These are phyloP conservation scores for Xylaria venustula DNA, from an alignment of 495 filamentous ascomycete species.

Conservation along the genomic window DNA sequence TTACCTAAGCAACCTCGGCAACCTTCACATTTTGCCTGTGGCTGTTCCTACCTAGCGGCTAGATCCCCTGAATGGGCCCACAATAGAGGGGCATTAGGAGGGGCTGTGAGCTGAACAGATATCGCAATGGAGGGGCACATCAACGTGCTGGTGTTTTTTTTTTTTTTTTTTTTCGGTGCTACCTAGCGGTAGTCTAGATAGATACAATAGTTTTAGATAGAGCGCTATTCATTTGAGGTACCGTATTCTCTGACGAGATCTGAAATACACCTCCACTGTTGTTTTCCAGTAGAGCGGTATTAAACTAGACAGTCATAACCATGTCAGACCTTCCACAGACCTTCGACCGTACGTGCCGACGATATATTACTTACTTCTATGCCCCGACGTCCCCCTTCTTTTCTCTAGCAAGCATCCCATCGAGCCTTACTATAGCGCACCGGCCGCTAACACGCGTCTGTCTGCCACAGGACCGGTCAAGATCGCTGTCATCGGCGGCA, in stretches of 20 bases:
- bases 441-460: conserved; percentile 8
- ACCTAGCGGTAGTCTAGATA: background rate
- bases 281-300: conserved; percentile 29
- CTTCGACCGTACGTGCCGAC: conserved; percentile 48
- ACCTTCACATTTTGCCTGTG: too few species aligned
- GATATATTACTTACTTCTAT: too few species aligned
- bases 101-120: background rate
- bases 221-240: background rate
- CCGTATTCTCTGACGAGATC: too few species aligned
- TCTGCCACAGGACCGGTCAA: conserved; percentile 63
- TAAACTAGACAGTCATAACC: conserved; percentile 24
- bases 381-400: background rate
- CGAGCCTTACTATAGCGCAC: background rate
- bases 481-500: conserved; percentile 97
- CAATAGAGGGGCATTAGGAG: conserved; percentile 4
- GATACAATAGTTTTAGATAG: background rate
- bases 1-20: too few species aligned
- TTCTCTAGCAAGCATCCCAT: background rate
- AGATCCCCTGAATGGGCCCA: conserved; percentile 2
- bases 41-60: too few species aligned
- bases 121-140: conserved; percentile 15
- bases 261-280: background rate
- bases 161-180: conserved; percentile 4
- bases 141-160: conserved; percentile 7
- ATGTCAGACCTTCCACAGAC: conserved; percentile 58